These are phyloP conservation scores for Nicotiana undulata DNA, from an alignment of 257 asterid species.

Conservation along the genomic window DNA sequence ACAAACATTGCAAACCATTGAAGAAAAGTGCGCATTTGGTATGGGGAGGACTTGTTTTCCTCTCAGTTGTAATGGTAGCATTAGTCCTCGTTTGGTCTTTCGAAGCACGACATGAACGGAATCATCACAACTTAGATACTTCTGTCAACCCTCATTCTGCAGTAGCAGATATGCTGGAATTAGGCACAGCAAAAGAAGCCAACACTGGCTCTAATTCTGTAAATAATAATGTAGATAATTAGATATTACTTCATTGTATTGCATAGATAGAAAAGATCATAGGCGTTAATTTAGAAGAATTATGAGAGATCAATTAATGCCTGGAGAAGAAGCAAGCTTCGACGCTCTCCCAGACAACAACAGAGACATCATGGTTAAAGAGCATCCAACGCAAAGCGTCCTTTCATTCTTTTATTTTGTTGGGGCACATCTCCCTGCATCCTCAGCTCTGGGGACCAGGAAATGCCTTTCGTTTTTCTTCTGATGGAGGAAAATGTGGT, in stretches of 20 bases:
- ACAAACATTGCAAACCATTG: slow-evolving; percentile 55
- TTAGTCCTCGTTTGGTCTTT: slow-evolving; percentile 43
- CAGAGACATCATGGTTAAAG: slow-evolving; percentile 8
- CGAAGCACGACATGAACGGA: slow-evolving; percentile 24
- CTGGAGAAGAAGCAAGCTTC: slow-evolving; percentile 21
- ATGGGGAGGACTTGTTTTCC: slow-evolving; percentile 51
- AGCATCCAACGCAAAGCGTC: slow-evolving; percentile 2
- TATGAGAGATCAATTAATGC: not conserved
- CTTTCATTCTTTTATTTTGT: slow-evolving; percentile 11
- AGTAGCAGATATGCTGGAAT: slow-evolving; percentile 21
- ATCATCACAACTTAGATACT: slow-evolving; percentile 18
- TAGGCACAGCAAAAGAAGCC: slow-evolving; percentile 18
- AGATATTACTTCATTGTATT: not conserved
- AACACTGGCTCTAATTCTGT: not conserved
- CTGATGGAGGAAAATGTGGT: not conserved
- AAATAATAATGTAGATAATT: not conserved
- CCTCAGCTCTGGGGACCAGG: not conserved
- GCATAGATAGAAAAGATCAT: not conserved
- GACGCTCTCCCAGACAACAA: slow-evolving; percentile 19
- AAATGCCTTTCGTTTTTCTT: not conserved
- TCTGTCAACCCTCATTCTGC: slow-evolving; percentile 52
- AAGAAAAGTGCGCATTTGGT: slow-evolving; percentile 40
- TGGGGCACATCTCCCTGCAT: not conserved
- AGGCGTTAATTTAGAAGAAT: not conserved
- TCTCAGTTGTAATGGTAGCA: slow-evolving; percentile 46